Base-by-base conservation (phyloP, 441 rosid species). In the Brassica hybrid region DNA sequence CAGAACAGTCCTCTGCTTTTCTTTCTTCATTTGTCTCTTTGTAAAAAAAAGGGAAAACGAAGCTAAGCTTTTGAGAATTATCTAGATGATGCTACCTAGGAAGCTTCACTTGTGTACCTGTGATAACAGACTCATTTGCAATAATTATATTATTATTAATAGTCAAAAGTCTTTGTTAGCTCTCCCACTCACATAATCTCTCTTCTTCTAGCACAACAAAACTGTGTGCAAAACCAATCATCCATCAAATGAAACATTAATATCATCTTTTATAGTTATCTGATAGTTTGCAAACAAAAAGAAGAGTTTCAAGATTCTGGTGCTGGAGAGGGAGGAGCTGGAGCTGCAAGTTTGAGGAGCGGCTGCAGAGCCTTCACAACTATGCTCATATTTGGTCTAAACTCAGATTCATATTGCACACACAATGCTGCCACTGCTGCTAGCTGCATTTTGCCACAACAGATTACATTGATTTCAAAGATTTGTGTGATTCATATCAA, bases 361-460 rank as follows among this genome's bases (percentile, higher is more conserved):
- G 95, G 93, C 71, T 89, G 93, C 60, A 90, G 83, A 27, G 95
- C 95, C 86, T 90, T 90, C 56, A 90, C 93, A 10, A 90, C 95
- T 30, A 89, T 90, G 81, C 93, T 89, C 95, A 90, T 90, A 60
- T 87, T 90, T 10, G 95, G 95, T 59, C 95, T 88, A 79, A 89
- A 90, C 81, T 90, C 95, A 5, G 95, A 79, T 86, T 90, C 95
- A 69, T 90, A 90, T 69, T 90, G 95, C 73, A 90, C 95, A 70
- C 93, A 90, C 76, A 90, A 83, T 73, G 95, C 95, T 76, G 95
- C 95, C 61, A 90, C 95, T 0, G 95, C 93, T 38, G 93, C 95
- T 80, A 90, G 76, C 95, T 90, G 90, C 79, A 79, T 63, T 83
- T 52, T 27, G 69, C n/a, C 92, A 65, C 86, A 85, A 17, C 12